A percentile compares a stretch with the other conserved stretches of the same genome.
Evolutionary conservation across 1,284 basidiomycete species (phyloP).

Genomic region (Ganoderma meredithae): DNA sequence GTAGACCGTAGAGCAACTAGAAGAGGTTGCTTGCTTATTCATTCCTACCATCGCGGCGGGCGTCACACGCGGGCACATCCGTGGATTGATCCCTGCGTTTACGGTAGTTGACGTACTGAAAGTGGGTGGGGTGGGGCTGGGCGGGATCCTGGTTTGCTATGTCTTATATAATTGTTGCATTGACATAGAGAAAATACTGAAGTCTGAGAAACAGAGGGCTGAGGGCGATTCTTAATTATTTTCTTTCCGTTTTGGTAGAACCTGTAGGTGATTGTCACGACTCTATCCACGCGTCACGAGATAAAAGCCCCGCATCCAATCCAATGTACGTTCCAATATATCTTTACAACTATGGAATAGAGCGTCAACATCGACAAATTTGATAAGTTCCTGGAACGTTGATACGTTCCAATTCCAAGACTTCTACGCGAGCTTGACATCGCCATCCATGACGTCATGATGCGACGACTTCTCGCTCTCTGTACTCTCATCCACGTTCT

Average conservation of each 20-base stretch:
- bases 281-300: neutral
- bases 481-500: neutral
- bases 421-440: constrained; percentile 27
- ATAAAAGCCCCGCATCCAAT: neutral
- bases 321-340: neutral
- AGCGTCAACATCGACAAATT: neutral
- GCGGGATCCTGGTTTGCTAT: neutral
- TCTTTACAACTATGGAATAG: neutral
- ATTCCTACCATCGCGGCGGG: neutral
- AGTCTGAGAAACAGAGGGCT: neutral
- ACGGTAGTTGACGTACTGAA: neutral
- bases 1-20: neutral
- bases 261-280: neutral
- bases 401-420: neutral
- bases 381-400: neutral
- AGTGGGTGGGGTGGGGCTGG: neutral
- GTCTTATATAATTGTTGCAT: neutral
- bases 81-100: neutral
- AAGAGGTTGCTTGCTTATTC: neutral
- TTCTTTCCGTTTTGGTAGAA: neutral
- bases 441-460: constrained; percentile 30
- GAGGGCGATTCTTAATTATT: neutral
- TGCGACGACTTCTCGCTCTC: constrained; percentile 28
- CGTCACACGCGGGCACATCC: neutral
- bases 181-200: neutral